Base-by-base conservation (phyloP, 164 flowering plant species). In the Sextonia rubra region DNA sequence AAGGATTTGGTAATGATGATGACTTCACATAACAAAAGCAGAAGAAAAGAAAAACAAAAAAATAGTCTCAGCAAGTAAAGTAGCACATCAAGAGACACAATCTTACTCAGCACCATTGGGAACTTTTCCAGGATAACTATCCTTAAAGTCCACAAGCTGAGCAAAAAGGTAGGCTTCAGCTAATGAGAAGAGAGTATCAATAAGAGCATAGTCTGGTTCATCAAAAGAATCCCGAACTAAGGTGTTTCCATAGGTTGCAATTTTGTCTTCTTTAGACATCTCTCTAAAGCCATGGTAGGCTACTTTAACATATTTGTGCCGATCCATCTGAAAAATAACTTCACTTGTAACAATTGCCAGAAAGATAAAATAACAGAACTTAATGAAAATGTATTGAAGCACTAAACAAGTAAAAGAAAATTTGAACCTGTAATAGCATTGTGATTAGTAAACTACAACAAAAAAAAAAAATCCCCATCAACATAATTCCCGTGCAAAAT, bases 141-240 rank as follows among this genome's bases (percentile, higher is more conserved):
- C 99, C 82, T 80, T 89, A 82, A 88, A 91, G 75, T 95, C 93
- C 75, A 95, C 99, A 71, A 95, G 90, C 76, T 95, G 99, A 0
- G 98, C 96, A 86, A 95, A 95, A 73, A 95, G 79, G 81, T 89
- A 95, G 12, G 99, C 96, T 82, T 93, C 98, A 66, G 99, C 99
- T 32, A 95, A 83, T 30, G 99, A 93, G 76, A 95, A 95, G 52
- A 95, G 93, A 49, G 99, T 95, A 80, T 95, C 99, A 77, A 95
- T 89, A 20, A 95, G 91, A 69, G 99, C 99, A 83, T 95, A 95
- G 64, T 93, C 97, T 73, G 99, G 99, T 79, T 93, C 99, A 77
- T 95, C 99, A 86, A 91, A 95, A 77, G 99, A 79, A 76, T 95
- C 98, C 60, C 98, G 90, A 69, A 87, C 71, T 76, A 95, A 77